phyloP scores from a whole-genome alignment of 2,329 filamentous ascomycete species.

The Colletotrichum theobromicola region DNA sequence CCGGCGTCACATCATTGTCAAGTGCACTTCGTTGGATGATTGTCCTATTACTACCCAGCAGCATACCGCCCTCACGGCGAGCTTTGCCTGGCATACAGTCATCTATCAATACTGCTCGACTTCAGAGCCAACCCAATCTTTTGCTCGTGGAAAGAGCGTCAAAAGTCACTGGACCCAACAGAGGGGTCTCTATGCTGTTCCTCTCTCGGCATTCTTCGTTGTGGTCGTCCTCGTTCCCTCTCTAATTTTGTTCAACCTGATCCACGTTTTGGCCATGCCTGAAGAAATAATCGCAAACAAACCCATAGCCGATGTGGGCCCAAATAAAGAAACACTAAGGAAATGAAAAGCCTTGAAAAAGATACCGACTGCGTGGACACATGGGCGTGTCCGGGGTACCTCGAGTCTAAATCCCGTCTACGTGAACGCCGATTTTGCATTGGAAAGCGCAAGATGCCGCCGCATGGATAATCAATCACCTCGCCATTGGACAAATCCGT shows the following conservation, averaged over 20 bases:
- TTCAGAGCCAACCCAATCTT: not conserved
- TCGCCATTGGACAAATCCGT: not conserved
- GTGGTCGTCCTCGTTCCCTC: constrained; percentile 16
- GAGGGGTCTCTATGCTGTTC: constrained; percentile 15
- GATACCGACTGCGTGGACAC: constrained; percentile 10
- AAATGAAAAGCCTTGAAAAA: not conserved
- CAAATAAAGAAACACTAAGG: not conserved
- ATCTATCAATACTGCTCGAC: constrained; percentile 14
- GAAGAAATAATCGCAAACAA: constrained; percentile 6
- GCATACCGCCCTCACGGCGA: not conserved
- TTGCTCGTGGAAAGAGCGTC: constrained; percentile 4
- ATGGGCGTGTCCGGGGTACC: not conserved
- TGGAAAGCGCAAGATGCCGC: constrained; percentile 16
- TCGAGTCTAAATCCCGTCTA: constrained; percentile 19
- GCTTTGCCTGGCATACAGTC: constrained; percentile 4
- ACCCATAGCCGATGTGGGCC: constrained; percentile 7
- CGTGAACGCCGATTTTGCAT: constrained; percentile 22
- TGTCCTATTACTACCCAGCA: constrained; percentile 12
- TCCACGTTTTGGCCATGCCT: constrained; percentile 20
- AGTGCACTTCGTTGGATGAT: not conserved
- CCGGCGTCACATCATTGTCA: not conserved
- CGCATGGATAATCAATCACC: constrained; percentile 8
- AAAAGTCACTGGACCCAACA: constrained; percentile 15
- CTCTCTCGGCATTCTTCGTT: not conserved
- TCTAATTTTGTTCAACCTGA: constrained; percentile 21